A percentile compares a stretch with the other conserved stretches of the same genome.
Evolutionary conservation across 306 rosid genomes (phyloP).

Genomic region (Cucurbita maxima): DNA sequence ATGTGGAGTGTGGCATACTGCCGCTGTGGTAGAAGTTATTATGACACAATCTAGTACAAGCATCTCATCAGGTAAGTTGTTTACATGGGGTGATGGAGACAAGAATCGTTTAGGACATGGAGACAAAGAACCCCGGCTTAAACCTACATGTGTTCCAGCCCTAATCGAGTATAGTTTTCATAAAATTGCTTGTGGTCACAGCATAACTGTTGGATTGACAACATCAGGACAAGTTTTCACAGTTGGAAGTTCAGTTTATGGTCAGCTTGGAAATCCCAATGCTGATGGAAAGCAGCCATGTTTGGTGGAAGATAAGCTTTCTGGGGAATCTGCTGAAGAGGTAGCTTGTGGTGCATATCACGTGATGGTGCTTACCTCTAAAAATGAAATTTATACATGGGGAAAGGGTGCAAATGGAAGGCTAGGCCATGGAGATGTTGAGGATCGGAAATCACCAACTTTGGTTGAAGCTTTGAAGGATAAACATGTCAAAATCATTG

Average conservation of each 20-base stretch:
- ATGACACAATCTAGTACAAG: slow-evolving; percentile 75
- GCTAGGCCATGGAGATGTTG: slow-evolving; percentile 78
- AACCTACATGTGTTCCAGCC: slow-evolving; percentile 84
- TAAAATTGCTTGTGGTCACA: slow-evolving; percentile 88
- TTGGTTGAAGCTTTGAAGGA: slow-evolving; percentile 79
- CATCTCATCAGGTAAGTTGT: slow-evolving; percentile 82
- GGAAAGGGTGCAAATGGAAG: slow-evolving; percentile 99
- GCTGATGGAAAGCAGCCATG: slow-evolving; percentile 73
- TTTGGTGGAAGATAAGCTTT: slow-evolving; percentile 68
- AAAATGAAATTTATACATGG: slow-evolving; percentile 94
- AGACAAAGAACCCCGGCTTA: slow-evolving; percentile 75
- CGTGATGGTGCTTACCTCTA: slow-evolving; percentile 77
- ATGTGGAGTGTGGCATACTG: slow-evolving; percentile 99
- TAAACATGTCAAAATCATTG: slow-evolving; percentile 76
- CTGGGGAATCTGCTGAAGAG: slow-evolving; percentile 74
- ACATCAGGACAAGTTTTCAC: slow-evolving; percentile 76
- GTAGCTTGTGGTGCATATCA: slow-evolving; percentile 96
- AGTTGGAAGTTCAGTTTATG: slow-evolving; percentile 90
- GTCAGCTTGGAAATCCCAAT: slow-evolving; percentile 74
- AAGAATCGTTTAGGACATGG: slow-evolving; percentile 98
- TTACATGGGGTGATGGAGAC: slow-evolving; percentile 99
- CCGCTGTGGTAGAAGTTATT: slow-evolving; percentile 92
- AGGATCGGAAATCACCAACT: slow-evolving; percentile 67
- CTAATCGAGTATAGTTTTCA: slow-evolving; percentile 74
- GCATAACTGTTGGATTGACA: slow-evolving; percentile 81